phyloP scores from a whole-genome alignment of 2,329 filamentous ascomycete genomes.

The Claviceps capensis region DNA sequence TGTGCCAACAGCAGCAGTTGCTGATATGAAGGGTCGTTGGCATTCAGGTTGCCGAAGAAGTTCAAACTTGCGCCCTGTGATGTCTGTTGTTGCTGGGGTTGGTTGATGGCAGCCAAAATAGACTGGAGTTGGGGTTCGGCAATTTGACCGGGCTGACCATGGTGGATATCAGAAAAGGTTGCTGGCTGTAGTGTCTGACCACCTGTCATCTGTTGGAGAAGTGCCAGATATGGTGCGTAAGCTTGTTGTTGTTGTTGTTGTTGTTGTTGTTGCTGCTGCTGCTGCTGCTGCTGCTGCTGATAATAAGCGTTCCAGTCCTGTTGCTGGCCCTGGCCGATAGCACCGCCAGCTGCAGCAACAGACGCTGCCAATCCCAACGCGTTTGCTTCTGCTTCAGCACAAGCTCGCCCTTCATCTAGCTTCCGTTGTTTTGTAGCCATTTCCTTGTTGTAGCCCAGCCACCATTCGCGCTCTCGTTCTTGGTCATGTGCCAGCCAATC shows the following conservation, averaged over 20 bases:
- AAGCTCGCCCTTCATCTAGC: conserved; percentile 24
- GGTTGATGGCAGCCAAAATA: conserved; percentile 28
- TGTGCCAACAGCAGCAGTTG: conserved; percentile 26
- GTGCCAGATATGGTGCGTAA: conserved; percentile 28
- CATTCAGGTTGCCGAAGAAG: conserved; percentile 17
- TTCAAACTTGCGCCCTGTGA: conserved; percentile 10
- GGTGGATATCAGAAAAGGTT: conserved; percentile 5
- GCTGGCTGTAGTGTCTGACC: conserved; percentile 16
- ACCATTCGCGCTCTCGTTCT: conserved; percentile 38
- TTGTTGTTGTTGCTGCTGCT: conserved; percentile 14
- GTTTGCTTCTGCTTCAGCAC: conserved; percentile 20
- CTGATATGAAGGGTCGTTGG: conserved; percentile 27
- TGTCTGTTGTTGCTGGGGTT: conserved; percentile 12
- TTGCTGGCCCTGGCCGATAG: conserved; percentile 7
- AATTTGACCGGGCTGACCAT: conserved; percentile 15
- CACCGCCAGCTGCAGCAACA: conserved; percentile 2
- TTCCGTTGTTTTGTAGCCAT: conserved; percentile 23
- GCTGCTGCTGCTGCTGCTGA: conserved; percentile 14
- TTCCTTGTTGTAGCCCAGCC: conserved; percentile 32
- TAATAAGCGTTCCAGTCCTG: conserved; percentile 18
- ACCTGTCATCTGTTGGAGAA: conserved; percentile 27
- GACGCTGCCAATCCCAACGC: conserved; percentile 12
- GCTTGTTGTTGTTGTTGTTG: conserved; percentile 15
- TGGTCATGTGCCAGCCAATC: conserved; percentile 35
- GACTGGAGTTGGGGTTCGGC: conserved; percentile 28